Base-by-base conservation (phyloP, 2,329 filamentous ascomycete species). In the Nemania sp. region DNA sequence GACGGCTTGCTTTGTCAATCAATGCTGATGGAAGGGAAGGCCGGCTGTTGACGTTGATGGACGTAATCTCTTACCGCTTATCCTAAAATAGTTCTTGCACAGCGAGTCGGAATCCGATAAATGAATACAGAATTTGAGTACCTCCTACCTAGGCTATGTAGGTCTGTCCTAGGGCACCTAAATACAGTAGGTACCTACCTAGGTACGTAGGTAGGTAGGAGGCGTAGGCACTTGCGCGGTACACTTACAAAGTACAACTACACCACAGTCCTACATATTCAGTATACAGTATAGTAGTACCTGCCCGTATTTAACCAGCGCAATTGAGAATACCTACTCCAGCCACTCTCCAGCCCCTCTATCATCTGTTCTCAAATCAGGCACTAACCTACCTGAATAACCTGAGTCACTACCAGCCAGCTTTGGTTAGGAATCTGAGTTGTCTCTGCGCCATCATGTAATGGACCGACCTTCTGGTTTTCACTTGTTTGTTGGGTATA, bases 1-100 rank as follows among this genome's bases (percentile, higher is more conserved):
- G n/a, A 45, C 38, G 35, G 20, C 26, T 27, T 51, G 35, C 47
- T 24, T 61, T 45, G 32, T 57, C 18, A 24, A 55, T n/a, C 13
- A 60, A 20, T 56, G 27, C 49, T 8, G n/a, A 15, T 27, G 20
- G n/a, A 56, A 27, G 51, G 20, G n/a, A 56, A 27, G 51, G 41
- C 38, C n/a, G 18, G 35, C 22, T 54, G 41, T 45, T 57, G 53
- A 6, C 43, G 41, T 45, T 57, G 53, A 6, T 29, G 35, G 24
- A 61, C 32, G 32, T 43, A 22, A 43, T n/a, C 27, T 32, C 52
- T 62, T 38, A 54, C 49, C 47, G 60, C 27, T 38, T 49, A 10
- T 67, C 64, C 59, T 15, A 67, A 67, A 67, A 67, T 67, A 67
- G 64, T 58, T 54, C 26, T 49, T 45, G 41, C 49, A 45, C 45